Evolutionary conservation across 208 protist genomes (phyloP).

Genomic region (Trypanosomatidae sp.): DNA sequence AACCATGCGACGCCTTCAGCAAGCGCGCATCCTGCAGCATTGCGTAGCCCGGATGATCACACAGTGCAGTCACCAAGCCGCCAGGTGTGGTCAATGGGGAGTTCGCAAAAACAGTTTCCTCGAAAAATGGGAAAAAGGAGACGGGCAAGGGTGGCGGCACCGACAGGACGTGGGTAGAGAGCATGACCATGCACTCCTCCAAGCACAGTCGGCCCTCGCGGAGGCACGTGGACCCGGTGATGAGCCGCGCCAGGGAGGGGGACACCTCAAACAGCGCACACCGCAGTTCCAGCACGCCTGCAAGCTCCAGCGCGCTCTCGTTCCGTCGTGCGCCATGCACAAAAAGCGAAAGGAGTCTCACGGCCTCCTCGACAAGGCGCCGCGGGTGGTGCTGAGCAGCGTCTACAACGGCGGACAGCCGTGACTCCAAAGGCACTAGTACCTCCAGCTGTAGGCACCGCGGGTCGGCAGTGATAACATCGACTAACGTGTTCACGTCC

Average conservation of each 20-base stretch:
- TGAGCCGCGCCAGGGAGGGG: conserved; percentile 17
- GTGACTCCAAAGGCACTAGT: conserved; percentile 17
- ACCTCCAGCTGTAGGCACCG: conserved; percentile 20
- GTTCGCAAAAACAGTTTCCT: background rate
- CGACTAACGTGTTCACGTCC: conserved; percentile 12
- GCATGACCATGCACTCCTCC: conserved; percentile 20
- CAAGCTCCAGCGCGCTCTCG: background rate
- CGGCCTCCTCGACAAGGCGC: conserved; percentile 9
- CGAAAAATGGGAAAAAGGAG: background rate
- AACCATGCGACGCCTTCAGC: conserved; percentile 20
- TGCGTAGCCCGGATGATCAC: conserved; percentile 1
- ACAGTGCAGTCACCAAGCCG: background rate
- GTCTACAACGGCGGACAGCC: conserved; percentile 19
- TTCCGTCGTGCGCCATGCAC: background rate
- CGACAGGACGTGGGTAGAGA: conserved; percentile 14
- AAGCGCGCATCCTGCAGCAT: conserved; percentile 7
- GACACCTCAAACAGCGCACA: conserved; percentile 2
- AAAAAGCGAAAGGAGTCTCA: background rate
- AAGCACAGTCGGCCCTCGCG: conserved; percentile 6
- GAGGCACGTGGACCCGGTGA: conserved; percentile 22
- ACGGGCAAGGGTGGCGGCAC: conserved; percentile 17
- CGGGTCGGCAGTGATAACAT: conserved; percentile 19
- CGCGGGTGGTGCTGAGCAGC: conserved; percentile 22
- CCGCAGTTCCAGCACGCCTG: conserved; percentile 16
- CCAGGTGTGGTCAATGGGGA: background rate